Base-by-base conservation (phyloP, 768 basidiomycete species). In the Russula brevipes region DNA sequence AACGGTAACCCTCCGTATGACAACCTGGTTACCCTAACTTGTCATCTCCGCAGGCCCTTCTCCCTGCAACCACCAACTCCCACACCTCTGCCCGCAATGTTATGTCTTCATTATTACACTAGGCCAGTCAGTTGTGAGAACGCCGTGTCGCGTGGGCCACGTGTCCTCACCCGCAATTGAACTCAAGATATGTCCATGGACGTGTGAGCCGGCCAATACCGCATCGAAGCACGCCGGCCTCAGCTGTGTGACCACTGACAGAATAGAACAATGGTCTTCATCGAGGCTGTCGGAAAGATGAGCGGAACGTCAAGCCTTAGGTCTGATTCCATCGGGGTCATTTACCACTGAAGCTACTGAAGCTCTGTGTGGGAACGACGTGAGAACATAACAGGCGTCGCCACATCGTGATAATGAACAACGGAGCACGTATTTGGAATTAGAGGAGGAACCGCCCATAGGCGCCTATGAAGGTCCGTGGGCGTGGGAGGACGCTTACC, bases 61-160 rank as follows among this genome's bases (percentile, higher is more conserved):
- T 42, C 14, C 19, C 41, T 35, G 30, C 33, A 44, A 10, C 16
- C 10, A 50, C 17, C 10, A 10, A 30, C 14, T 31, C 38, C 52
- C 52, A 42, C 51, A 24, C 30, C 41, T 60, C 35, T 36, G 16
- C 19, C 50, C 59, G 41, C n/a, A 35, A 6, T 33, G 17, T 17
- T 54, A 16, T 41, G 14, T 39, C 8, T 41, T 35, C 9, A 52
- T n/a, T 10, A 19, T 53, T 19, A 53, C 33, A 14, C 17, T 51
- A 54, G 41, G 45, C 8, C 41, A 42, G 35, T 31, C 10, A 47
- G 12, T 49, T 44, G 45, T 63, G 61, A 53, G 61, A 63, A 58
- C 47, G 33, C 50, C 61, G 49, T 52, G 14, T 33, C 41, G n/a
- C 47, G 54, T 57, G 54, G 38, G 41, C n/a, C 41, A 50, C 33